Percentiles rank a stretch among this genome's conserved stretches.
These are phyloP conservation scores for Penicillium sp. DNA, from an alignment of 2,329 filamentous ascomycete genomes.

Conservation along the genomic window DNA sequence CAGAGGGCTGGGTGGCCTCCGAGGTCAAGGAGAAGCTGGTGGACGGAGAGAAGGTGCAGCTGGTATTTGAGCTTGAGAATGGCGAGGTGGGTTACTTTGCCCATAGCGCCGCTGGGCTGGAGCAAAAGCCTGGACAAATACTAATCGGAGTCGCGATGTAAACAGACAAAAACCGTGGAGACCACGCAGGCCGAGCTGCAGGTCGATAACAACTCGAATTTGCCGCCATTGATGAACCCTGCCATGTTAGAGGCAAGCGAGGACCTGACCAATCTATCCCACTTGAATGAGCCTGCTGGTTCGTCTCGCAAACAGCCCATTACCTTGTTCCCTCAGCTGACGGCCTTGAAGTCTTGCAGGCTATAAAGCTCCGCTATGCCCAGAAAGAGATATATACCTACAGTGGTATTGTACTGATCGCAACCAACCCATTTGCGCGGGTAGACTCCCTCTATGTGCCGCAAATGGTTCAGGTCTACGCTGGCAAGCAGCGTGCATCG, in stretches of 20 bases:
- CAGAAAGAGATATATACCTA: constrained; percentile 99
- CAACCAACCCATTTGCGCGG: constrained; percentile 94
- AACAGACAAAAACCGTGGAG: constrained; percentile 73
- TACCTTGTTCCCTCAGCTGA: constrained; percentile 19
- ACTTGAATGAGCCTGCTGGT: constrained; percentile 98
- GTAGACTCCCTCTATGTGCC: constrained; percentile 98
- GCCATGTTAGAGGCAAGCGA: constrained; percentile 98
- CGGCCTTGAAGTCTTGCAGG: constrained; percentile 73
- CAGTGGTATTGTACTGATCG: constrained; percentile 96
- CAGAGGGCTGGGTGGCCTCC: constrained; percentile 95
- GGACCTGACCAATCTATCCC: constrained; percentile 93
- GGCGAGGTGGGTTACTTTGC: constrained; percentile 66
- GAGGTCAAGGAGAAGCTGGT: constrained; percentile 84
- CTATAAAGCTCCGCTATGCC: constrained; percentile 92
- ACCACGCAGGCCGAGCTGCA: constrained; percentile 74
- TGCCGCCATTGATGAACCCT: constrained; percentile 96
- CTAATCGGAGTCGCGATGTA: constrained; percentile 16
- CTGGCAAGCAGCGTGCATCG: constrained; percentile 91
- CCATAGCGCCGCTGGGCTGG: background rate
- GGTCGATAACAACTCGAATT: constrained; percentile 69
- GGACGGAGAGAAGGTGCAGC: constrained; percentile 79
- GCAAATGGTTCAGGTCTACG: constrained; percentile 99
- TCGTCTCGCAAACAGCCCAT: constrained; percentile 35
- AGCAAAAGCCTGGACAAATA: background rate
- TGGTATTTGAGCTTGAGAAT: constrained; percentile 87